These are phyloP conservation scores for Psophocarpus tetragonolobus DNA, from an alignment of 306 rosid genomes.

Conservation along the genomic window DNA sequence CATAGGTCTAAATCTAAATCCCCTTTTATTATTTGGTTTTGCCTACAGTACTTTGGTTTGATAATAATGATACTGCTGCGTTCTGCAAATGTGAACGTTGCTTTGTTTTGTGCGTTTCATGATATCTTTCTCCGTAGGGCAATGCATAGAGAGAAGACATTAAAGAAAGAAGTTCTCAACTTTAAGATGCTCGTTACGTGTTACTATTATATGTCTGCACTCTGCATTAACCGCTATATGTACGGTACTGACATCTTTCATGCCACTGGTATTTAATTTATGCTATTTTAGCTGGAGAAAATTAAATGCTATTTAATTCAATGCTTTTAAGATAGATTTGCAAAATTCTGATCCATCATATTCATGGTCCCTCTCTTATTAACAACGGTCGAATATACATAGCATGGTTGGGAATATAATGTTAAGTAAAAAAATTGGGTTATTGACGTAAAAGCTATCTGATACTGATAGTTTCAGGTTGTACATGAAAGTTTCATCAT, in stretches of 20 bases:
- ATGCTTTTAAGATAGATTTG: background rate
- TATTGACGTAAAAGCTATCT: no score
- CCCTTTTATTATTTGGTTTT: background rate
- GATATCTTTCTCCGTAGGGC: constrained; percentile 12
- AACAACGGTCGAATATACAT: background rate
- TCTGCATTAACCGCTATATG: constrained; percentile 26
- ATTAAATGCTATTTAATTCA: background rate
- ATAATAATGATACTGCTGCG: constrained; percentile 6
- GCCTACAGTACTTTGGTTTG: background rate
- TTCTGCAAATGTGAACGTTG: constrained; percentile 66
- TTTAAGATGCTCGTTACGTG: constrained; percentile 15
- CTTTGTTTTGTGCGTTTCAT: constrained; percentile 30
- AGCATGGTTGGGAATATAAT: no score
- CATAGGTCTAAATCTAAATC: background rate
- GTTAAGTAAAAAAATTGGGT: no score
- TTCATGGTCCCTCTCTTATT: background rate
- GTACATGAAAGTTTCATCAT: no score
- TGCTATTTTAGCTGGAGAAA: background rate
- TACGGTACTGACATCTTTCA: constrained; percentile 32
- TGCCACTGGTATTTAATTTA: background rate
- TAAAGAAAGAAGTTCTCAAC: constrained; percentile 24
- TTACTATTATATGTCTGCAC: background rate
- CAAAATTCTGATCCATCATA: background rate
- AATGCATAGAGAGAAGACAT: background rate
- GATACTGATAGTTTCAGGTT: no score